Base-by-base conservation (phyloP, 2,329 filamentous ascomycete genomes). In the Fusarium pininemorale region DNA sequence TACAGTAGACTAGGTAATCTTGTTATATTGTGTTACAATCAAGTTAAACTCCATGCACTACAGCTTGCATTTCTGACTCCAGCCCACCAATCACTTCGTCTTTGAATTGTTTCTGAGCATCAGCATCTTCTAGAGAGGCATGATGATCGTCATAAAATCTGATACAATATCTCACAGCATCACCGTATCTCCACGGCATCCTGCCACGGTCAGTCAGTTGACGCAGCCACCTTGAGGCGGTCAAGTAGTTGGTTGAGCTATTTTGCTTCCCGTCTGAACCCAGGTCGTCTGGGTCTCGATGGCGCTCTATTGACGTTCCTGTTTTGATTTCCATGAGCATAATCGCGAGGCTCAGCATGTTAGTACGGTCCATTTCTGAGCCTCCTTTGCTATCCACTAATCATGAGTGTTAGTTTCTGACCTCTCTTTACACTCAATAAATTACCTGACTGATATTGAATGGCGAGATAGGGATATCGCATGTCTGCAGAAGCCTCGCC, bases 151-250 rank as follows among this genome's bases (percentile, higher is more conserved):
- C 41, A n/a, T 24, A 24, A 24, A 24, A 44, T 15, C 14, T 24
- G 14, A 44, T 44, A 0, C 41, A 44, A 24, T 44, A 44, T 24
- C 41, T 44, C 14, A 32, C 45, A 22, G 28, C 28, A n/a, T 50
- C 28, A 7, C 45, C 45, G 20, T 50, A 50, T 32, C 28, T 50
- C 45, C 13, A 50, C 9, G 45, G 2, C 6, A 32, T 0, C 28
- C 28, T 50, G 3, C 28, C 45, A 0, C 45, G 45, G 0, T 32
- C 45, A 0, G 14, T 32, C 1, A 30, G 0, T 1, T 7, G 45
- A 2, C 28, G 28, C 1, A 50, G 20, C 28, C 45, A 50, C 45
- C 28, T 50, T 16, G 45, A 50, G 10, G 45, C 45, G 4, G 45
- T 50, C 20, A 50, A 1, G 3, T n/a, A 50, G 20, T 50, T 50